Percentiles rank a stretch among this genome's conserved stretches.
These are phyloP conservation scores for Bruguiera hainesii DNA, from an alignment of 441 rosid species.

Conservation along the genomic window DNA sequence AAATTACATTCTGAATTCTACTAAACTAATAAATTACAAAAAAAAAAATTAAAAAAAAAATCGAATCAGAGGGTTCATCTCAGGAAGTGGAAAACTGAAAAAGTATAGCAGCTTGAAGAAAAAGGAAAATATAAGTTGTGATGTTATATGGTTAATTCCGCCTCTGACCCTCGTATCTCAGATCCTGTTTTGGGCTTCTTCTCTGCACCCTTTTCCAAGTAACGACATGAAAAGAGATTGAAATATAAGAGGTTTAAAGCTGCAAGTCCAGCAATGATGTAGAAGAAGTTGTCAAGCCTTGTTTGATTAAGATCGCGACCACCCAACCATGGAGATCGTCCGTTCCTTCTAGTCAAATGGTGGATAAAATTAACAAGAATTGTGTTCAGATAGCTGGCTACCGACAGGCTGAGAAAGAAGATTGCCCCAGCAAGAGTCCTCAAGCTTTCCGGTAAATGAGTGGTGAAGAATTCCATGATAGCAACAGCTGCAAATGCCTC, in stretches of 20 bases:
- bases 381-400: slow-evolving; percentile 41
- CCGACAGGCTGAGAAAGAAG: slow-evolving; percentile 49
- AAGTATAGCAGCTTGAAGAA: too few species aligned
- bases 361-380: slow-evolving; percentile 38
- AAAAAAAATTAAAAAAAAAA: too few species aligned
- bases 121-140: too few species aligned
- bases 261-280: slow-evolving; percentile 32
- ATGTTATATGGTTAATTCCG: too few species aligned
- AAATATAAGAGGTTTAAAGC: slow-evolving; percentile 42
- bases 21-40: too few species aligned
- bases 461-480: slow-evolving; percentile 54
- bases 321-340: slow-evolving; percentile 46
- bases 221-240: slow-evolving; percentile 34
- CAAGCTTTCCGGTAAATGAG: slow-evolving; percentile 56
- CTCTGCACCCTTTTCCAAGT: slow-evolving; percentile 4
- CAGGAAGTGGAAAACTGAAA: too few species aligned
- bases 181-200: slow-evolving; percentile 2
- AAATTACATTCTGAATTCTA: too few species aligned
- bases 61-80: too few species aligned
- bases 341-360: slow-evolving; percentile 15
- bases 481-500: slow-evolving; percentile 63
- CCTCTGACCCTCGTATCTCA: slow-evolving; percentile 1
- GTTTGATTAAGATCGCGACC: slow-evolving; percentile 50
- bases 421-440: slow-evolving; percentile 60
- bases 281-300: slow-evolving; percentile 43